Evolutionary conservation across 257 asterid species (phyloP), one percentile per base, ranked within the genome.

Genomic region (Ajuga chamaepitys): DNA sequence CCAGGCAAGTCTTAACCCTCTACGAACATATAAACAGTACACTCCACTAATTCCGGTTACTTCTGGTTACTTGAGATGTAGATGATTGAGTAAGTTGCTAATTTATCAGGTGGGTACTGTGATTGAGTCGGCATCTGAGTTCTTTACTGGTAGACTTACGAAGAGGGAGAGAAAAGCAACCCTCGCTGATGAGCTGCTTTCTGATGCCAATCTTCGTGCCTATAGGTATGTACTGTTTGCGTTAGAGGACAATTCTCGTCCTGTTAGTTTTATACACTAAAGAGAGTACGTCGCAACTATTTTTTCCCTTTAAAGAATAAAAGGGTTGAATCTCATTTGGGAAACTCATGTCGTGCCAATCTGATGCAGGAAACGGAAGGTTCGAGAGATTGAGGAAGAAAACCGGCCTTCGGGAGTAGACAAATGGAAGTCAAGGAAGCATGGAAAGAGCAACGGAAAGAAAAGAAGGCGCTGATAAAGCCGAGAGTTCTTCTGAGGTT

Each of bases 111-210:
- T 89, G 52, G 99, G 97, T n/a, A 88, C 97, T 57, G 95, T 87
- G 58, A 75, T 93, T 62, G 96, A 86, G 74, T 73, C 97, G 1
- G 73, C 95, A 18, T 58, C 89, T 0, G 99, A 93, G 74, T 93
- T 78, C 83, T 86, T 72, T 67, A 30, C 82, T 0, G 80, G 90
- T 35, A 81, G 99, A 81, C 96, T 89, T 65, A 81, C 97, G 42
- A 93, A 89, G 79, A 87, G 86, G 88, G 97, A 89, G 83, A 87
- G 95, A 45, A 93, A 87, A 80, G 50, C 86, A 25, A 83, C 88
- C 57, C 76, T 89, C 58, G 94, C 99, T 13, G 99, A 93, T 54
- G 99, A 89, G 88, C 75, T 89, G 41, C 88, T 93, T 57, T 81
- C 95, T 38, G 95, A 93, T 74, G 7, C 58, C 25, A 68, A 65